A percentile compares a stretch with the other conserved stretches of the same genome.
Evolutionary conservation across 2,329 filamentous ascomycete genomes (phyloP).

Genomic region (Calonectria crousiana): DNA sequence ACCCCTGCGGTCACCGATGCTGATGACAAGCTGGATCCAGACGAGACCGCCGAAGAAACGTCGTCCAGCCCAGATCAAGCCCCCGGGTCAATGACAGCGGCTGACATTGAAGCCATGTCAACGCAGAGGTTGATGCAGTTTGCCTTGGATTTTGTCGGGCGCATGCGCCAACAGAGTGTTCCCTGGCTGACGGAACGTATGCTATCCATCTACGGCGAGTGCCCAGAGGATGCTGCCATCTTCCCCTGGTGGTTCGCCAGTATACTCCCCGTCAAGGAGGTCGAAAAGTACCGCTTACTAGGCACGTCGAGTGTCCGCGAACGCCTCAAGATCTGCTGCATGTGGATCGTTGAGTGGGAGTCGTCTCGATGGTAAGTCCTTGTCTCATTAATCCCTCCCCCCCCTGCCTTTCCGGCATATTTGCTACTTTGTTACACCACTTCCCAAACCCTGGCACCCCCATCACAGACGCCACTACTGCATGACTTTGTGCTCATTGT

Average conservation of each 20-base stretch:
- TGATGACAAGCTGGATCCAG: constrained; percentile 1
- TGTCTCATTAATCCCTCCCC: too few relatives aligned
- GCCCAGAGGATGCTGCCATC: constrained; percentile 78
- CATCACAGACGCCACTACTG: neutral
- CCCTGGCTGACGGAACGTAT: constrained; percentile 82
- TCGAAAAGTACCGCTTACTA: constrained; percentile 84
- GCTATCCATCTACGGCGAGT: constrained; percentile 80
- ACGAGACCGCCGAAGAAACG: neutral
- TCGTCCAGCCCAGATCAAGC: neutral
- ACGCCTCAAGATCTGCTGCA: constrained; percentile 83
- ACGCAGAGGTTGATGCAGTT: constrained; percentile 78
- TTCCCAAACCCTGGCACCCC: neutral
- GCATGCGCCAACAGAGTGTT: constrained; percentile 76
- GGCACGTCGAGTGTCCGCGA: constrained; percentile 81
- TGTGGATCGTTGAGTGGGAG: constrained; percentile 82
- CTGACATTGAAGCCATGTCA: constrained; percentile 62
- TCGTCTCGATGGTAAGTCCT: constrained; percentile 76
- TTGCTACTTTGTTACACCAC: neutral
- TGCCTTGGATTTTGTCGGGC: constrained; percentile 74
- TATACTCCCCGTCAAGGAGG: constrained; percentile 80
- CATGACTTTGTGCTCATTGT: constrained; percentile 5
- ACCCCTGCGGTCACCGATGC: neutral
- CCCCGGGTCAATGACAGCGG: neutral
- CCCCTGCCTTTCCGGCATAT: neutral
- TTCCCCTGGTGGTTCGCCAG: constrained; percentile 95